A percentile compares a stretch with the other conserved stretches of the same genome.
Evolutionary conservation across 805 yeast genomes (phyloP).

Genomic region (Lachancea thermotolerans): DNA sequence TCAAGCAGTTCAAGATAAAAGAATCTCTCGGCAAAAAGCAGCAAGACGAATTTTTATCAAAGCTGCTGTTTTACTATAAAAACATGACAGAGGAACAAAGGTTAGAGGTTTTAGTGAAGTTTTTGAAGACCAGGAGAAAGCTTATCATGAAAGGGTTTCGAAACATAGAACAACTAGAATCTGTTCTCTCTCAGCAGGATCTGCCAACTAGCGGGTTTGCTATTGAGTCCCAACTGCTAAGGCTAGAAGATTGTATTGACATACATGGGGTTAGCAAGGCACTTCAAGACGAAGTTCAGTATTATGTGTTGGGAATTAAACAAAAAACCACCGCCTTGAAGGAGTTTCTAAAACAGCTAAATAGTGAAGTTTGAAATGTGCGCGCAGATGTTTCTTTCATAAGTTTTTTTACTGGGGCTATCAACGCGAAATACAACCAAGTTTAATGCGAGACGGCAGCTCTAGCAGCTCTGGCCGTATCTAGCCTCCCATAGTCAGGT

Average conservation of each 20-base stretch:
- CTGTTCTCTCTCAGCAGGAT: conserved; percentile 4
- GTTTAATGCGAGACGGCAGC: too few relatives aligned
- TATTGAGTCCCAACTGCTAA: conserved; percentile 20
- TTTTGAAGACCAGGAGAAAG: conserved; percentile 6
- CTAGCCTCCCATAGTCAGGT: too few relatives aligned
- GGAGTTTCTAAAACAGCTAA: conserved; percentile 5
- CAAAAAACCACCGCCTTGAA: conserved; percentile 16
- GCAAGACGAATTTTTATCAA: conserved; percentile 21
- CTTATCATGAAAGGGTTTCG: conserved; percentile 5
- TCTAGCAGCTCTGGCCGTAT: too few relatives aligned
- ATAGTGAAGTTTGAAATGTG: neutral
- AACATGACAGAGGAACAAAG: conserved; percentile 16
- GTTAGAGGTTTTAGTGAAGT: conserved; percentile 11
- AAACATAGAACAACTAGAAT: conserved; percentile 3
- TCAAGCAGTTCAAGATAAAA: conserved; percentile 22
- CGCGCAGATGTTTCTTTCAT: too few relatives aligned
- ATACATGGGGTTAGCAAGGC: conserved; percentile 7
- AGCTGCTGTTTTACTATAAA: conserved; percentile 26
- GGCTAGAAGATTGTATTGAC: conserved; percentile 18
- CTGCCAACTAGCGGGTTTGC: conserved; percentile 12
- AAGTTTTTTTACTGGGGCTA: too few relatives aligned
- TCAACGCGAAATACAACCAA: too few relatives aligned
- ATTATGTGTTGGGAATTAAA: conserved; percentile 24
- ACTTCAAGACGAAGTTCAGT: conserved; percentile 12
- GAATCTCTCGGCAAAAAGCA: conserved; percentile 18